These are phyloP conservation scores for Raffaelea ambrosiae DNA, from an alignment of 2,329 filamentous ascomycete genomes.

Conservation along the genomic window DNA sequence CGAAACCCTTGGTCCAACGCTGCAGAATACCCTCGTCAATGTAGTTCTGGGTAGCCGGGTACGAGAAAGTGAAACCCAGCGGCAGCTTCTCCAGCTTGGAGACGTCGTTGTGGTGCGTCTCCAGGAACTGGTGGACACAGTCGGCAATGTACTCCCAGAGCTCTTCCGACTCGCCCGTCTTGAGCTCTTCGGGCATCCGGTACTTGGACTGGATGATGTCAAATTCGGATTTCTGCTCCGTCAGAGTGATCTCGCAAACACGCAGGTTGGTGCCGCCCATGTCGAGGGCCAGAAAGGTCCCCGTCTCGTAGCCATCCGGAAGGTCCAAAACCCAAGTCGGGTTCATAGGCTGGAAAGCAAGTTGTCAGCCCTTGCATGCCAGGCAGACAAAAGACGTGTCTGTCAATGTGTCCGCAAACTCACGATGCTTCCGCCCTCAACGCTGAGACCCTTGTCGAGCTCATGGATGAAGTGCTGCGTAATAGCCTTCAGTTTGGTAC, in stretches of 20 bases:
- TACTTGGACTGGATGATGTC: slow-evolving; percentile 96
- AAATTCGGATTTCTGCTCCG: slow-evolving; percentile 80
- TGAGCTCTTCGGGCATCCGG: slow-evolving; percentile 86
- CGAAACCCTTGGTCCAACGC: slow-evolving; percentile 96
- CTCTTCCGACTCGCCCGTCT: slow-evolving; percentile 74
- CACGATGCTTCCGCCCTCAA: slow-evolving; percentile 89
- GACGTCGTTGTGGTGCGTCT: slow-evolving; percentile 68
- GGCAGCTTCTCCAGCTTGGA: slow-evolving; percentile 57
- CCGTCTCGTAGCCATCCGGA: slow-evolving; percentile 78
- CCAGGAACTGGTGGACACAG: slow-evolving; percentile 82
- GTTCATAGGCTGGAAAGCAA: slow-evolving; percentile 72
- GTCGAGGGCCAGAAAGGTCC: slow-evolving; percentile 81
- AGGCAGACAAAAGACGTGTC: background rate
- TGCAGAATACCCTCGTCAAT: slow-evolving; percentile 90
- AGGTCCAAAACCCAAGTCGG: slow-evolving; percentile 92
- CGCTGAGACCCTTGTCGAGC: slow-evolving; percentile 75
- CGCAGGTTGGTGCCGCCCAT: slow-evolving; percentile 96
- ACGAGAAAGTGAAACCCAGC: slow-evolving; percentile 93
- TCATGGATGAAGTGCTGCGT: slow-evolving; percentile 84
- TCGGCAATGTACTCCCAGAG: slow-evolving; percentile 94
- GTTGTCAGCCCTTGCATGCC: slow-evolving; percentile 5
- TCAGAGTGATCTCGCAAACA: slow-evolving; percentile 86
- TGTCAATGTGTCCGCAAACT: slow-evolving; percentile 29
- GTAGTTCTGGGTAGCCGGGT: slow-evolving; percentile 86
- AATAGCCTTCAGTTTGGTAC: slow-evolving; percentile 77